Percentiles rank a stretch among this genome's conserved stretches.
These are phyloP conservation scores for Cerioporus squamosus DNA, from an alignment of 1,284 basidiomycete genomes.

Conservation along the genomic window DNA sequence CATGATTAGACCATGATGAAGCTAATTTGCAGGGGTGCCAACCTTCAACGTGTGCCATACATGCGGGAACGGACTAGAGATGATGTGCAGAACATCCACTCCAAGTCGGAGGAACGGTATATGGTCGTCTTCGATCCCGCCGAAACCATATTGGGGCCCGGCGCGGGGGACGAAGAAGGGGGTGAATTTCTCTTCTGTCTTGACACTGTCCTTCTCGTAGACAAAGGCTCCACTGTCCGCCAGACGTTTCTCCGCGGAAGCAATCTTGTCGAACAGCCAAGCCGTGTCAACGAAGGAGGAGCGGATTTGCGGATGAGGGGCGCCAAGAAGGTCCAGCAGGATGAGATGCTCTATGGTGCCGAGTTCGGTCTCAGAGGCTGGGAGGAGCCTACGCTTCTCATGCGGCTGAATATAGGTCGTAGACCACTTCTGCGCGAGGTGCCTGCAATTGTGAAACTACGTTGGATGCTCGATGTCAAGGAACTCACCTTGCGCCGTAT, in stretches of 20 bases:
- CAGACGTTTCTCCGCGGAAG: slow-evolving; percentile 69
- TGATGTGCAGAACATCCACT: slow-evolving; percentile 91
- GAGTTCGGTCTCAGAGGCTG: slow-evolving; percentile 62
- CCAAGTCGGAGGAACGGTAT: slow-evolving; percentile 86
- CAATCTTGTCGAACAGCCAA: slow-evolving; percentile 86
- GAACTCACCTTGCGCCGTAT: slow-evolving; percentile 85
- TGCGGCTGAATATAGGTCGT: slow-evolving; percentile 67
- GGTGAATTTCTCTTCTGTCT: slow-evolving; percentile 49
- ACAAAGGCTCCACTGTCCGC: slow-evolving; percentile 62
- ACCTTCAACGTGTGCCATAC: slow-evolving; percentile 86
- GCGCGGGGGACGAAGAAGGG: slow-evolving; percentile 68
- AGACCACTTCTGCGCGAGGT: slow-evolving; percentile 86
- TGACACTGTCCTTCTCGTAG: slow-evolving; percentile 44
- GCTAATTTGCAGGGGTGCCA: no score
- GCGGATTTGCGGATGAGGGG: slow-evolving; percentile 69
- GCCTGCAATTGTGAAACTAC: slow-evolving; percentile 48
- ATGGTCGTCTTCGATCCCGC: slow-evolving; percentile 93
- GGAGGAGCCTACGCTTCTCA: slow-evolving; percentile 63
- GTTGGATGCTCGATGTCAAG: not conserved
- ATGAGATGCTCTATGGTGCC: slow-evolving; percentile 87
- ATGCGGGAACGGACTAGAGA: slow-evolving; percentile 85
- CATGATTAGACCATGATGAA: no score
- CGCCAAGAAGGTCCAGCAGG: slow-evolving; percentile 88
- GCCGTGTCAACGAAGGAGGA: slow-evolving; percentile 89
- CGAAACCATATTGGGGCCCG: slow-evolving; percentile 44